Conservation (phyloP, 2,329 filamentous ascomycete species). For the Epichloe brachyelytri region DNA sequence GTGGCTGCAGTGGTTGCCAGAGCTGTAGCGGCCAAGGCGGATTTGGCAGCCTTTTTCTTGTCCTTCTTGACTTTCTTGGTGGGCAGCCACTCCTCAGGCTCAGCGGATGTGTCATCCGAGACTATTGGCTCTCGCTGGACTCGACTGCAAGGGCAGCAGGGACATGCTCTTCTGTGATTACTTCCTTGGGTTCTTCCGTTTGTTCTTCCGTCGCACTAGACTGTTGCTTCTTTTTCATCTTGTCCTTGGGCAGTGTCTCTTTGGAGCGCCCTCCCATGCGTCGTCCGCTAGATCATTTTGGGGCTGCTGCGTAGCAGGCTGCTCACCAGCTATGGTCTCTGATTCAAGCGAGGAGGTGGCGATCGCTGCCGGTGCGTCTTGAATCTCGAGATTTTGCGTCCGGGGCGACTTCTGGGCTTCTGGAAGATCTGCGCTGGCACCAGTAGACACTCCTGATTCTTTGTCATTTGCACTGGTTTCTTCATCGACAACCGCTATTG, state of each 20-base stretch:
- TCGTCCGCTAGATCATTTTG: background rate
- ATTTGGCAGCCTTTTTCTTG: conserved; percentile 24
- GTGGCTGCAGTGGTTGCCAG: conserved; percentile 3
- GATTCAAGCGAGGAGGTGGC: background rate
- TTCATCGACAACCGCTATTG: background rate
- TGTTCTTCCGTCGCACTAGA: background rate
- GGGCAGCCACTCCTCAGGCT: conserved; percentile 6
- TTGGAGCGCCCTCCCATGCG: background rate
- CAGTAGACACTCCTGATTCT: background rate
- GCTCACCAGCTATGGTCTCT: background rate
- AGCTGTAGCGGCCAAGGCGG: conserved; percentile 11
- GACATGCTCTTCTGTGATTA: background rate
- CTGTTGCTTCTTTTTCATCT: conserved; percentile 8
- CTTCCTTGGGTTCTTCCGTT: background rate
- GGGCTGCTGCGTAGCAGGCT: background rate
- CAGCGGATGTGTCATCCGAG: conserved; percentile 2
- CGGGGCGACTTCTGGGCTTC: background rate
- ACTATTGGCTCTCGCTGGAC: background rate
- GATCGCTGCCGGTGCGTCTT: background rate
- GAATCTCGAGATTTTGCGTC: background rate
- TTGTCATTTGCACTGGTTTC: background rate
- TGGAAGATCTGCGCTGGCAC: background rate
- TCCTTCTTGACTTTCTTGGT: conserved; percentile 20
- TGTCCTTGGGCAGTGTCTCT: conserved; percentile 16
- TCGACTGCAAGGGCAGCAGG: background rate